Conservation (phyloP, 2,329 filamentous ascomycete species). For the Pseudogymnoascus sp. region DNA sequence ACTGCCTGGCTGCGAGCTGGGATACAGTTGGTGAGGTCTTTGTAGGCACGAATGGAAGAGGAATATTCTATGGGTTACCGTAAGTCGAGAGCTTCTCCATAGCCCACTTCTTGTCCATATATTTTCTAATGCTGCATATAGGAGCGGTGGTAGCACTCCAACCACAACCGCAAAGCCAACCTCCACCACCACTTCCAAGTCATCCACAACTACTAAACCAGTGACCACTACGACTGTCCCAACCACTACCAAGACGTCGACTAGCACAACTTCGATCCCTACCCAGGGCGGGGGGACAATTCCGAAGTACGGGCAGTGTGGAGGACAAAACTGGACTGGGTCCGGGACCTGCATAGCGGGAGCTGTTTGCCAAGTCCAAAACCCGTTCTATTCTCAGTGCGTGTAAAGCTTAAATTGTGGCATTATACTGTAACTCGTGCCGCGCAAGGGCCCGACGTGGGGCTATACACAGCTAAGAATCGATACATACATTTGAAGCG, state of each 20-base stretch:
- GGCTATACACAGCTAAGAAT: neutral
- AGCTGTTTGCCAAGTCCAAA: neutral
- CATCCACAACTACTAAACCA: constrained; percentile 10
- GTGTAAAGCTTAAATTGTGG: constrained; percentile 9
- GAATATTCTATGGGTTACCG: constrained; percentile 28
- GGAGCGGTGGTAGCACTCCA: constrained; percentile 19
- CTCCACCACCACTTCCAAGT: constrained; percentile 11
- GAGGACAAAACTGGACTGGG: neutral
- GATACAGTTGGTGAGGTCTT: constrained; percentile 27
- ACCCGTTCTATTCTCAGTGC: neutral
- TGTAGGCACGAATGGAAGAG: constrained; percentile 30
- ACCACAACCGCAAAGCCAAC: constrained; percentile 19
- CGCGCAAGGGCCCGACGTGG: neutral
- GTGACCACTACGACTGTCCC: constrained; percentile 7
- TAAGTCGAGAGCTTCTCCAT: neutral
- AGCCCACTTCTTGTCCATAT: neutral
- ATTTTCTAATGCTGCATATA: constrained; percentile 9
- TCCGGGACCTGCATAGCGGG: neutral
- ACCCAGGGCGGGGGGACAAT: constrained; percentile 2
- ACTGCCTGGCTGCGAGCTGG: constrained; percentile 25
- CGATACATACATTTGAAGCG: neutral
- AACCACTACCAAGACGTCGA: constrained; percentile 1
- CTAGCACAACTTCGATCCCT: constrained; percentile 1
- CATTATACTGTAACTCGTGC: neutral
- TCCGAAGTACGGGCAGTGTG: constrained; percentile 9